phyloP scores from a whole-genome alignment of 2,329 filamentous ascomycete genomes.

The Pezicula radicicola region DNA sequence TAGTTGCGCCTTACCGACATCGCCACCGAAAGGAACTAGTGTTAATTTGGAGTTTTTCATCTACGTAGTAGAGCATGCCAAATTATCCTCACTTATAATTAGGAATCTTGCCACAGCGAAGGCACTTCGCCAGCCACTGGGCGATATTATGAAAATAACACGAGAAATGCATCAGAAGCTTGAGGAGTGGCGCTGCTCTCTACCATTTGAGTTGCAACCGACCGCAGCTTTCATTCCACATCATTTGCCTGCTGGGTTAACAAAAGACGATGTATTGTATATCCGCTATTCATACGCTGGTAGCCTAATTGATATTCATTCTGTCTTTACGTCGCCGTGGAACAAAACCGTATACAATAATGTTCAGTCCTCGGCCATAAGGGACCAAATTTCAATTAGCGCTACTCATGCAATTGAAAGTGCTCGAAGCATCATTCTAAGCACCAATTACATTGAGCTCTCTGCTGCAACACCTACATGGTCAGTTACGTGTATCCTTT shows the following conservation, averaged over 20 bases:
- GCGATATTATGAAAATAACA: neutral
- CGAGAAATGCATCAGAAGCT: conserved; percentile 2
- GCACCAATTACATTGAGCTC: neutral
- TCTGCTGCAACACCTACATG: neutral
- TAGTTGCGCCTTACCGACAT: conserved; percentile 9
- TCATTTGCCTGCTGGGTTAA: neutral
- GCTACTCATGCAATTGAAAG: neutral
- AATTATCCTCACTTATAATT: conserved; percentile 9
- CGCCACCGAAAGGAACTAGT: neutral
- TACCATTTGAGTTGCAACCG: conserved; percentile 2
- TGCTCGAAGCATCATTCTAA: conserved; percentile 1
- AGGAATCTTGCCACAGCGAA: conserved; percentile 6
- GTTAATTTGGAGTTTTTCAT: conserved; percentile 6
- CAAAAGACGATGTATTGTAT: neutral
- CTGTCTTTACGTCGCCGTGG: conserved; percentile 6
- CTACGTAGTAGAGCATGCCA: conserved; percentile 5
- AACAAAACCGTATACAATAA: neutral
- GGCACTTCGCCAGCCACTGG: neutral
- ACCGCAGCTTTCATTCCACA: conserved; percentile 1
- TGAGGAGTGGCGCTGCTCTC: conserved; percentile 1
- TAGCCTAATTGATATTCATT: conserved; percentile 5
- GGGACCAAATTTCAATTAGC: neutral
- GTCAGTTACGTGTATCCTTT: neutral
- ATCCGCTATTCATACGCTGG: conserved; percentile 5
- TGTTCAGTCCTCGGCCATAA: neutral